phyloP scores from a whole-genome alignment of 495 filamentous ascomycete genomes.

The Penicillium fimorum region DNA sequence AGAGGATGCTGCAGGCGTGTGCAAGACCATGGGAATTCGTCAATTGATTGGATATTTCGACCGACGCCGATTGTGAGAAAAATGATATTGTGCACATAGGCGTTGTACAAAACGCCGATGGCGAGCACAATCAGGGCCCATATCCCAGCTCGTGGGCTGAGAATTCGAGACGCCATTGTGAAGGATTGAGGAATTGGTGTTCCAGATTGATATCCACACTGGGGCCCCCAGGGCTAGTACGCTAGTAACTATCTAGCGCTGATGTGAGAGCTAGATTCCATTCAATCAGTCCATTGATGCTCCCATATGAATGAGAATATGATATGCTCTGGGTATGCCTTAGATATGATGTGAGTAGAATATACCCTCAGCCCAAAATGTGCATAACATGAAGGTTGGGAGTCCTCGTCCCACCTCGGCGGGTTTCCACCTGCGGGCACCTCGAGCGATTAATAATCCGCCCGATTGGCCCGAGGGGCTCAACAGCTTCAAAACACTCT shows the following conservation, averaged over 20 bases:
- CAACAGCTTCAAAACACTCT: background rate
- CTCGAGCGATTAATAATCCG: background rate
- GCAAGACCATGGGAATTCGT: conserved; percentile 33
- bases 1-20: conserved; percentile 30
- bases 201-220: background rate
- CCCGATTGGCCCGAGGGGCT: too few species aligned
- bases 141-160: background rate
- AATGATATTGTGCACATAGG: background rate
- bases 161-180: background rate
- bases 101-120: background rate
- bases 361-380: too few species aligned
- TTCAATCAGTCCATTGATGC: too few species aligned
- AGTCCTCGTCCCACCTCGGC: background rate
- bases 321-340: too few species aligned
- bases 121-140: background rate
- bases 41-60: conserved; percentile 27
- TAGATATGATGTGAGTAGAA: too few species aligned
- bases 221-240: conserved; percentile 9
- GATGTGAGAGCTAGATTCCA: background rate
- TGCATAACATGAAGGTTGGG: too few species aligned
- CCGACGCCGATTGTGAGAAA: conserved; percentile 15
- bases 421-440: too few species aligned
- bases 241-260: background rate
- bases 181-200: background rate
- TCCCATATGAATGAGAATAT: too few species aligned